Evolutionary conservation across 2,329 filamentous ascomycete species (phyloP).

Genomic region (Colletotrichum chlorophyti): DNA sequence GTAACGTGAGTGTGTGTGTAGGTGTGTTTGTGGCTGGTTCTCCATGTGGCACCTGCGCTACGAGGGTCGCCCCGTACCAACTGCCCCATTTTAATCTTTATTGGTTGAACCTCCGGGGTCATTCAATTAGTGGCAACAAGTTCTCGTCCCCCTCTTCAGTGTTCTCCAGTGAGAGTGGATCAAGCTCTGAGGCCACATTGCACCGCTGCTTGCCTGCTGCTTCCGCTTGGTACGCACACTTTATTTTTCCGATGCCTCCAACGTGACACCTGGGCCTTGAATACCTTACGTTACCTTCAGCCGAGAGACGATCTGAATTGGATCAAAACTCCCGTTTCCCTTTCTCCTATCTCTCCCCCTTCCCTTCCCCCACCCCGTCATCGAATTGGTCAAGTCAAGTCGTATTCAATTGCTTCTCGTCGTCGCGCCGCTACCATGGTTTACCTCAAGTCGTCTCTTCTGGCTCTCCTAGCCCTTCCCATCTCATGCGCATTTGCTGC

Average conservation of each 20-base stretch:
- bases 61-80: not conserved
- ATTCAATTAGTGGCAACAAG: too few species aligned
- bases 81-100: too few species aligned
- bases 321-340: constrained; percentile 2
- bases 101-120: too few species aligned
- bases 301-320: constrained; percentile 9
- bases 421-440: constrained; percentile 65
- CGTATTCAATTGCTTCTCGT: constrained; percentile 15
- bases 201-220: not conserved
- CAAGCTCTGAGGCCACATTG: constrained; percentile 29
- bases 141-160: not conserved
- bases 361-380: not conserved
- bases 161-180: constrained; percentile 24
- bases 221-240: constrained; percentile 11
- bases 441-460: constrained; percentile 73
- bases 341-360: not conserved
- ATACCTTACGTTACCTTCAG: not conserved
- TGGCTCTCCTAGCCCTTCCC: constrained; percentile 75
- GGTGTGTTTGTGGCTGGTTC: constrained; percentile 18
- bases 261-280: constrained; percentile 16
- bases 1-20: too few species aligned
- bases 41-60: constrained; percentile 11
- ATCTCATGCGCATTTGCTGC: constrained; percentile 70
- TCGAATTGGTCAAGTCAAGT: constrained; percentile 38
- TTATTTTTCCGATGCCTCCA: constrained; percentile 16